Conservation (phyloP, 352 stramenopile species). For the Phytophthora pluvialis region DNA sequence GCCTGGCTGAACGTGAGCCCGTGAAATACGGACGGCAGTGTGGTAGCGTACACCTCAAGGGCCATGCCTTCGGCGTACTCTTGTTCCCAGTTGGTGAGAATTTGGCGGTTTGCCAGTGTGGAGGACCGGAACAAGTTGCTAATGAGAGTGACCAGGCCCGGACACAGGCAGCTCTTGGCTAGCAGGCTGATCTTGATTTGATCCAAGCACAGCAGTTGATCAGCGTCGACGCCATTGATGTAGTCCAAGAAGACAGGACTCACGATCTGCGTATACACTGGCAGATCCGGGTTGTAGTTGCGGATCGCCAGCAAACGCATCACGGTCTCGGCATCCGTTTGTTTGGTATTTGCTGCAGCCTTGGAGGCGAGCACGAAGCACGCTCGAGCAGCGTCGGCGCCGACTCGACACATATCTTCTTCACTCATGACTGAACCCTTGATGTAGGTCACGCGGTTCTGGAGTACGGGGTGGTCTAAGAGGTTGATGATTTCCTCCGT, state of each 20-base stretch:
- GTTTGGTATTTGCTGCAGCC: conserved; percentile 40
- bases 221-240: conserved; percentile 59
- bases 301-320: conserved; percentile 65
- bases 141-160: conserved; percentile 62
- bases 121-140: conserved; percentile 70
- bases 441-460: conserved; percentile 68
- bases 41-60: conserved; percentile 67
- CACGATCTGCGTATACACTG: conserved; percentile 69
- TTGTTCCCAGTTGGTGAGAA: conserved; percentile 45
- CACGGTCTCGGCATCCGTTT: conserved; percentile 62
- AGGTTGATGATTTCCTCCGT: conserved; percentile 58
- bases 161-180: conserved; percentile 69
- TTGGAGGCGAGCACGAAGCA: conserved; percentile 69
- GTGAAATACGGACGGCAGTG: conserved; percentile 46
- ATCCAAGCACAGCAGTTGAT: conserved; percentile 66
- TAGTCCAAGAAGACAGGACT: conserved; percentile 61
- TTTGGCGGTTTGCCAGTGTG: conserved; percentile 30
- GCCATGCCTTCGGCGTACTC: conserved; percentile 63
- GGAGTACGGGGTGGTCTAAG: conserved; percentile 64
- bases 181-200: conserved; percentile 71
- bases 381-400: conserved; percentile 52
- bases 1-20: conserved; percentile 63
- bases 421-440: conserved; percentile 73
- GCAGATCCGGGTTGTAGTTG: conserved; percentile 63
- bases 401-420: conserved; percentile 69